phyloP scores from a whole-genome alignment of 305 asterid species.

The Fraxinus nigra region DNA sequence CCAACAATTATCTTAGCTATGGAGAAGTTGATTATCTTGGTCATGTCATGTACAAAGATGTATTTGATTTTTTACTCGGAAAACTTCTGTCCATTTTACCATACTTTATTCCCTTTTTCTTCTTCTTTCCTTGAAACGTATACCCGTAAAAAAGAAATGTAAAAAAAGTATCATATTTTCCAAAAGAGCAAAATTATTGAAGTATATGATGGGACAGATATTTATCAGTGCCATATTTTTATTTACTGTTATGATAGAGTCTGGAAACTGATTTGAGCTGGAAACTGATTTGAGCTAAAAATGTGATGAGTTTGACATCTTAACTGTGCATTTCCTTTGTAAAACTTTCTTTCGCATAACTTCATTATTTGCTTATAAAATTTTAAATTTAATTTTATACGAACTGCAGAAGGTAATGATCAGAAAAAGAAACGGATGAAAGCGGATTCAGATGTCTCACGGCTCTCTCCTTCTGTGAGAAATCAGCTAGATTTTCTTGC shows the following conservation, averaged over 20 bases:
- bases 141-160: not conserved
- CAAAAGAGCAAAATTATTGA: slow-evolving; percentile 1
- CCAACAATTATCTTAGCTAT: not conserved
- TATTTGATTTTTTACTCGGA: not conserved
- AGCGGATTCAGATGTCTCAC: slow-evolving; percentile 67
- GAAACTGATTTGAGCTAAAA: not conserved
- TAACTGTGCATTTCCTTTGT: not conserved
- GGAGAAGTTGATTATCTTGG: not conserved
- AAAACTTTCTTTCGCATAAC: not conserved
- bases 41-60: not conserved
- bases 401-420: slow-evolving; percentile 71
- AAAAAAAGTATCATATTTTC: not conserved
- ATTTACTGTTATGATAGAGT: not conserved
- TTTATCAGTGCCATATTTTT: not conserved
- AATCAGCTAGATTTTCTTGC: slow-evolving; percentile 73
- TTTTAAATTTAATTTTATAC: slow-evolving; percentile 31
- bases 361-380: slow-evolving; percentile 7
- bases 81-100: slow-evolving; percentile 1
- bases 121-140: slow-evolving; percentile 10
- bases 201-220: slow-evolving; percentile 9
- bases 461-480: slow-evolving; percentile 61
- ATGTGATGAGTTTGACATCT: slow-evolving; percentile 11
- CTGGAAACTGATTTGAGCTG: not conserved
- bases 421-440: slow-evolving; percentile 85
- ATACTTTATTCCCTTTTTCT: not conserved